Evolutionary conservation across 2,329 filamentous ascomycete species (phyloP).

Genomic region (Aspergillus pseudoglaucus): DNA sequence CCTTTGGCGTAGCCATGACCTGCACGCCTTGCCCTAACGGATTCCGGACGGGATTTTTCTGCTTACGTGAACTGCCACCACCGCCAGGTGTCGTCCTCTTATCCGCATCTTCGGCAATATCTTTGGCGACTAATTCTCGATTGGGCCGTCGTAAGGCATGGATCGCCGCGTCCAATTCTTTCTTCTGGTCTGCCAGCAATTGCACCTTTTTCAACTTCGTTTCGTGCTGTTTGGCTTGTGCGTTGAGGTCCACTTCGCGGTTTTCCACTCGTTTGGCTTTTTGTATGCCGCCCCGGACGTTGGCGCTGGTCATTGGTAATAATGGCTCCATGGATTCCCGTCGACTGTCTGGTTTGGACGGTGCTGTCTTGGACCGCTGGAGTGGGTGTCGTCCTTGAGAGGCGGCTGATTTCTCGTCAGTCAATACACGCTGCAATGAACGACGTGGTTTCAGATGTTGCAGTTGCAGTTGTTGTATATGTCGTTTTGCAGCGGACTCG

Average conservation of each 20-base stretch:
- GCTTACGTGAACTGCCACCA: slow-evolving; percentile 28
- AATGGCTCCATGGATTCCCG: slow-evolving; percentile 38
- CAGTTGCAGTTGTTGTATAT: background rate
- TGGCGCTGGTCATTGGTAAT: slow-evolving; percentile 28
- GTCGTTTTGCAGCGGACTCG: slow-evolving; percentile 22
- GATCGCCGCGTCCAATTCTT: slow-evolving; percentile 44
- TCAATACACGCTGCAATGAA: slow-evolving; percentile 41
- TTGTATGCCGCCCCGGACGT: slow-evolving; percentile 39
- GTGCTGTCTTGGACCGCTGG: slow-evolving; percentile 37
- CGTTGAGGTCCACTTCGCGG: slow-evolving; percentile 44
- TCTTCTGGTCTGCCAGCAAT: slow-evolving; percentile 40
- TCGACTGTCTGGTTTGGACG: slow-evolving; percentile 32
- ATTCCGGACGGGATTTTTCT: slow-evolving; percentile 38
- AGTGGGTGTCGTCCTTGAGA: slow-evolving; percentile 32
- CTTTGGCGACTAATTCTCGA: slow-evolving; percentile 39
- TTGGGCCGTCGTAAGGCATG: slow-evolving; percentile 43
- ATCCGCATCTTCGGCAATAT: slow-evolving; percentile 39
- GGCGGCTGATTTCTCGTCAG: slow-evolving; percentile 33
- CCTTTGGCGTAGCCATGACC: slow-evolving; percentile 44
- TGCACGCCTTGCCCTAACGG: slow-evolving; percentile 39
- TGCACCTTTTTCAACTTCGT: slow-evolving; percentile 42
- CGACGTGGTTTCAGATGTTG: slow-evolving; percentile 25
- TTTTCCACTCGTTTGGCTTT: slow-evolving; percentile 41
- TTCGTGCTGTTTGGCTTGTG: slow-evolving; percentile 39
- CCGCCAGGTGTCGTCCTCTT: slow-evolving; percentile 24